Conservation (phyloP, 2,329 filamentous ascomycete genomes). For the Fusarium sp. region DNA sequence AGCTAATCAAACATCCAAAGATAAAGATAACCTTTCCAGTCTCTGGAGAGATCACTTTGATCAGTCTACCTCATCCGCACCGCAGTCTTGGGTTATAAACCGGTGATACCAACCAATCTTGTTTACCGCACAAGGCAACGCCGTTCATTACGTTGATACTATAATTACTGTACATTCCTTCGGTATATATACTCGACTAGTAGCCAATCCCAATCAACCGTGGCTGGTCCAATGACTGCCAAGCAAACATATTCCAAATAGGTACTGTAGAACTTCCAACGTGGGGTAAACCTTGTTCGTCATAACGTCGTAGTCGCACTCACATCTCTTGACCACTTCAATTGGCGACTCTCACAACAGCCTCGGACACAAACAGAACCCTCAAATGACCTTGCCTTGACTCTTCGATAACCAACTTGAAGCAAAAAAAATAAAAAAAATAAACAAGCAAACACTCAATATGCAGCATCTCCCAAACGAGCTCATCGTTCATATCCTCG, state of each 20-base stretch:
- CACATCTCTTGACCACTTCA: not conserved
- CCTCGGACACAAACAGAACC: not conserved
- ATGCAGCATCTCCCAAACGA: constrained; percentile 65
- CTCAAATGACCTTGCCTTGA: not conserved
- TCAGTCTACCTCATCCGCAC: no score
- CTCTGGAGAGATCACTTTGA: no score
- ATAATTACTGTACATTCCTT: no score
- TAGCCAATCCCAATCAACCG: no score
- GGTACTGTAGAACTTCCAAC: not conserved
- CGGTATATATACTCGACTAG: not conserved
- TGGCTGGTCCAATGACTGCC: not conserved
- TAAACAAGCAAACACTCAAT: not conserved
- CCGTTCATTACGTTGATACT: not conserved
- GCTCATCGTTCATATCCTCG: constrained; percentile 65
- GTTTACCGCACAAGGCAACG: no score
- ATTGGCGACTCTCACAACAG: constrained; percentile 1
- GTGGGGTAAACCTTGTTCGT: constrained; percentile 27
- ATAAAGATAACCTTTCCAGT: no score
- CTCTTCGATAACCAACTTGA: no score
- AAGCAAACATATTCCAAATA: not conserved
- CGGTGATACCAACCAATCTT: no score
- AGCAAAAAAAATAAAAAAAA: no score
- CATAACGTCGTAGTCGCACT: constrained; percentile 18
- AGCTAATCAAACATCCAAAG: no score
- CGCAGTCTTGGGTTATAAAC: no score